Conservation (phyloP, 805 yeast species). For the Candida nemodendra region DNA sequence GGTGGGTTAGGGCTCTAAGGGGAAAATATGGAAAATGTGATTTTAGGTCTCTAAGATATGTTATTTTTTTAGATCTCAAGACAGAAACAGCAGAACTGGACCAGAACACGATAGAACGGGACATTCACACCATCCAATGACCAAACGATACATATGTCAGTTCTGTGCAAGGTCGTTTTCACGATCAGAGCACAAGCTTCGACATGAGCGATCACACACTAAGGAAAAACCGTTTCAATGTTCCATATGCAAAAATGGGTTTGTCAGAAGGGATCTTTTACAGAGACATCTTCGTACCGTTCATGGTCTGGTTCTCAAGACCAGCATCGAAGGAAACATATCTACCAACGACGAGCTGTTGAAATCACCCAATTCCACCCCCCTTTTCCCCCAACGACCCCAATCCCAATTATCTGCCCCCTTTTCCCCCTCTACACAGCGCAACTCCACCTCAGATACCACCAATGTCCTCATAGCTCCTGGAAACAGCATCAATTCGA, state of each 20-base stretch:
- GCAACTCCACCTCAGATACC: neutral
- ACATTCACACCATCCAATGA: too few relatives aligned
- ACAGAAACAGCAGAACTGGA: too few relatives aligned
- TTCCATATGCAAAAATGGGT: constrained; percentile 63
- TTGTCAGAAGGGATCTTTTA: constrained; percentile 74
- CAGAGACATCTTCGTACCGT: constrained; percentile 80
- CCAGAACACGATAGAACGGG: too few relatives aligned
- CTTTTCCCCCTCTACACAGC: neutral
- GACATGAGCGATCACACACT: constrained; percentile 80
- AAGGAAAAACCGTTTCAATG: constrained; percentile 81
- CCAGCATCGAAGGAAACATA: constrained; percentile 26
- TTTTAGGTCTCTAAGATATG: too few relatives aligned
- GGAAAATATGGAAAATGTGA: too few relatives aligned
- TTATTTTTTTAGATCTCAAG: too few relatives aligned
- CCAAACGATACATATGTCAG: constrained; percentile 69
- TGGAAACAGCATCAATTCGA: neutral
- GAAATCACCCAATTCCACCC: constrained; percentile 8
- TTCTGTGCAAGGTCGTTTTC: constrained; percentile 79
- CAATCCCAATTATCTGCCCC: neutral
- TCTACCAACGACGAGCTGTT: constrained; percentile 21
- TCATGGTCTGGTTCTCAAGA: constrained; percentile 43
- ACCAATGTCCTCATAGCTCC: neutral
- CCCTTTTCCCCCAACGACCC: neutral
- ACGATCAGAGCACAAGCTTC: constrained; percentile 72
- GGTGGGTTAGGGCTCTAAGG: too few relatives aligned